A percentile compares a stretch with the other conserved stretches of the same genome.
Evolutionary conservation across 2,329 filamentous ascomycete genomes (phyloP).

Genomic region (Xylaria multiplex): DNA sequence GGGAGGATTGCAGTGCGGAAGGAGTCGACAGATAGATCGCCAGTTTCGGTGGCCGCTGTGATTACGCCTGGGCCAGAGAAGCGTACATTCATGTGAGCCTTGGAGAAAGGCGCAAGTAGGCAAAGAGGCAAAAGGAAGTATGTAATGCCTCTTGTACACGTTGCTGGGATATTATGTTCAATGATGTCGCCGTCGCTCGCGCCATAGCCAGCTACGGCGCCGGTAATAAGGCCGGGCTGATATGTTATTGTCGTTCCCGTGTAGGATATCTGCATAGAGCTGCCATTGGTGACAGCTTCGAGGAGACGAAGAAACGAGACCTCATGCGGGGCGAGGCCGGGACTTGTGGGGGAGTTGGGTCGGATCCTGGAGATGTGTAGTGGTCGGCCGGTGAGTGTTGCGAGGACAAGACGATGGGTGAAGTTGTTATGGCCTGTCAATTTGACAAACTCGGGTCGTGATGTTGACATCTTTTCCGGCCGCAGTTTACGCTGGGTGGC

Average conservation of each 20-base stretch:
- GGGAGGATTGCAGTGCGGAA: slow-evolving; percentile 93
- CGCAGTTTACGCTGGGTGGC: slow-evolving; percentile 27
- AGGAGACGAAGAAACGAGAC: slow-evolving; percentile 95
- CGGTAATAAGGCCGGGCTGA: slow-evolving; percentile 90
- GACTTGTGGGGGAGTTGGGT: slow-evolving; percentile 82
- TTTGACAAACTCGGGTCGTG: slow-evolving; percentile 67
- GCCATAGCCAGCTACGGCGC: slow-evolving; percentile 77
- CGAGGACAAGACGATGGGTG: slow-evolving; percentile 83
- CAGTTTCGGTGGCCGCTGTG: slow-evolving; percentile 82
- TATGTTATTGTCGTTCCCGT: slow-evolving; percentile 94
- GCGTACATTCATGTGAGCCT: slow-evolving; percentile 87
- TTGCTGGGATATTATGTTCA: slow-evolving; percentile 80
- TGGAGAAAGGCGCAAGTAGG: slow-evolving; percentile 91
- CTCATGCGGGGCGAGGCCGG: slow-evolving; percentile 91
- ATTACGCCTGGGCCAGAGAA: slow-evolving; percentile 94
- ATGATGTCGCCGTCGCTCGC: slow-evolving; percentile 77
- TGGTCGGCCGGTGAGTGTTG: slow-evolving; percentile 89
- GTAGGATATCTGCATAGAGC: slow-evolving; percentile 93
- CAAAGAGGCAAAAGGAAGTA: slow-evolving; percentile 94
- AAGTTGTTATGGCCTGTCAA: slow-evolving; percentile 89
- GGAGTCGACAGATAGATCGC: slow-evolving; percentile 91
- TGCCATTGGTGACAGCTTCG: slow-evolving; percentile 94
- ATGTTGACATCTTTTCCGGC: slow-evolving; percentile 45
- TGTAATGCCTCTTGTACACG: slow-evolving; percentile 82
- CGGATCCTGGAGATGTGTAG: slow-evolving; percentile 95